Base-by-base conservation (phyloP, 805 yeast species). In the Candida insectorum region DNA sequence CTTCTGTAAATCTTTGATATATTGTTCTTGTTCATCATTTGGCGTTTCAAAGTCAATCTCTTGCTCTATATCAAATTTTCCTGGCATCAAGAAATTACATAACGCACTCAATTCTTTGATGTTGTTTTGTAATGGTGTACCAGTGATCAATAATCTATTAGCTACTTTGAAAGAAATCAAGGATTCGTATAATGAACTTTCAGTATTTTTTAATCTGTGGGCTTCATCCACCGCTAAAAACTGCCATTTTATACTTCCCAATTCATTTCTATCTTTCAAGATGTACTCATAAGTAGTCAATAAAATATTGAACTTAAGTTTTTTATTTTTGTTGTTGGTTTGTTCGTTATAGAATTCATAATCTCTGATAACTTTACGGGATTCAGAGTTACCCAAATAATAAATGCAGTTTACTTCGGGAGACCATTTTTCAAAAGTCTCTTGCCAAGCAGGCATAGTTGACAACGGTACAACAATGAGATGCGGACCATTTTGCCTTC, bases 391-490 rank as follows among this genome's bases (percentile, higher is more conserved):
- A 32, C 99, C 99, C 69, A 89, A 72, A 54, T 91, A 93, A 51
- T 86, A 87, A 41, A 93, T 78, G 60, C 91, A 87, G 55, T 94
- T 93, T 40, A 93, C 69, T 54, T 89, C 97, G 2, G 98, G 97
- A 0, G 98, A 76, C 99, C 99, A 93, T 51, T 80, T 77, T 49
- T 93, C 97, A 59, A 93, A 86, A 3, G 98, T 93, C 55, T 93
- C 98, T 63, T 93, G 97, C 99, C 99, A 93, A 0, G 98, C 95
- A 3, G 97, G 96, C 35, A 93, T 79, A 0, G 99, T 93, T 2
- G 96, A 85, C 37, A 93, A 65, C 1, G 99, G 99, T 6, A 93
- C 98, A 19, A 93, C 98, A 13, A 93, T 93, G 27, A 93, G 55
- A 58, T 91, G 97, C 2, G 99, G 98, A 6, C 99, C 99, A 59